Evolutionary conservation across 2,329 filamentous ascomycete genomes (phyloP).

Genomic region (Cladosporium cucumerinum): DNA sequence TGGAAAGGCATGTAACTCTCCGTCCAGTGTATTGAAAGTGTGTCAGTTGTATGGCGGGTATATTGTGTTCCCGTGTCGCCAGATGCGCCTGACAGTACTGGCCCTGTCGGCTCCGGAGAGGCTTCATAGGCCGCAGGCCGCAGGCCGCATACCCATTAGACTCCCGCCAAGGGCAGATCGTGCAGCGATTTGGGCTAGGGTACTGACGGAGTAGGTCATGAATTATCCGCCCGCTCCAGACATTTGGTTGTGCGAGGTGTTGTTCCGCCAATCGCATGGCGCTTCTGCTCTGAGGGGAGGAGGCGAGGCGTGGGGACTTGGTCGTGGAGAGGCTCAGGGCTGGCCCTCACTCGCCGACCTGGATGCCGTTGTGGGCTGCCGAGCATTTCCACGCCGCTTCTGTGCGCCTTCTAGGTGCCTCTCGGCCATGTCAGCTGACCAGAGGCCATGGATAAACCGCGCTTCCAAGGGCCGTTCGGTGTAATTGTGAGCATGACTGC

Average conservation of each 20-base stretch:
- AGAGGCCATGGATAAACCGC: neutral
- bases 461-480: neutral
- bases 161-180: conserved; percentile 16
- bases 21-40: conserved; percentile 2
- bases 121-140: conserved; percentile 1
- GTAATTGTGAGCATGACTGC: neutral
- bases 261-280: conserved; percentile 13
- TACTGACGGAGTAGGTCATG: conserved; percentile 9
- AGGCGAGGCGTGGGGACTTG: neutral
- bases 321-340: neutral
- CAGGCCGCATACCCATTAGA: conserved; percentile 5
- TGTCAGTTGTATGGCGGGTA: conserved; percentile 13
- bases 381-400: conserved; percentile 5
- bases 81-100: conserved; percentile 7
- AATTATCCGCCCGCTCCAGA: conserved; percentile 15
- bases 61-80: conserved; percentile 6
- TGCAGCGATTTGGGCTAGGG: conserved; percentile 12
- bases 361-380: conserved; percentile 4
- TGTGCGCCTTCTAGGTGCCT: conserved; percentile 8
- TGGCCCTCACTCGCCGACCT: neutral
- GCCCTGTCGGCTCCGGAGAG: neutral
- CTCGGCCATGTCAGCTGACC: conserved; percentile 1
- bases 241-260: conserved; percentile 2
- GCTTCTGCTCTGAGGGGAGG: neutral
- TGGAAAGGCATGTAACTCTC: neutral